phyloP scores from a whole-genome alignment of 805 yeast species.

The Peterozyma xylosa region DNA sequence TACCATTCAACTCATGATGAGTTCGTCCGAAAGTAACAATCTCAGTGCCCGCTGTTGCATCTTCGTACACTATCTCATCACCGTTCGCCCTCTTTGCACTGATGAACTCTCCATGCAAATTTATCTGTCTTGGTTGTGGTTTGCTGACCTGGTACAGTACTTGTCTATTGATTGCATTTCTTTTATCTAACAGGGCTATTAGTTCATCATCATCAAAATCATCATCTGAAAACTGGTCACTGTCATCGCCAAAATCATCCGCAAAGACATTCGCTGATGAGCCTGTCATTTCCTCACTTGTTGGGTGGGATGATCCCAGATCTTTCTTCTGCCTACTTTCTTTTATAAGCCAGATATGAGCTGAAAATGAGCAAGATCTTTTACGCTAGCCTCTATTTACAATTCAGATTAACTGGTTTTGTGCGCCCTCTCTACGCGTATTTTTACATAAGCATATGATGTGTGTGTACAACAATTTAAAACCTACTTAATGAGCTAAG shows the following conservation, averaged over 20 bases:
- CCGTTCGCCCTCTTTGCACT: slow-evolving; percentile 6
- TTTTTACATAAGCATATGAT: too few species aligned
- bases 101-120: slow-evolving; percentile 16
- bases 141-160: slow-evolving; percentile 14
- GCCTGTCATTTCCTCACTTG: too few species aligned
- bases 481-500: too few species aligned
- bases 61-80: slow-evolving; percentile 16
- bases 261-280: background rate
- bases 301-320: too few species aligned
- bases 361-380: too few species aligned
- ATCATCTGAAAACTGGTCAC: background rate
- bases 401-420: too few species aligned
- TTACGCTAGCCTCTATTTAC: too few species aligned
- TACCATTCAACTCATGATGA: slow-evolving; percentile 40
- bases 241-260: slow-evolving; percentile 3
- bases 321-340: too few species aligned
- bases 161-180: slow-evolving; percentile 20
- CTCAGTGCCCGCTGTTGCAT: slow-evolving; percentile 10
- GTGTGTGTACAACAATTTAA: too few species aligned
- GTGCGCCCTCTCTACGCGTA: too few species aligned
- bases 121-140: slow-evolving; percentile 14
- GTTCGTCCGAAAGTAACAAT: slow-evolving; percentile 26
- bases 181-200: slow-evolving; percentile 24
- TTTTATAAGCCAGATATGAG: too few species aligned
- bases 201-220: slow-evolving; percentile 23